Base-by-base conservation (phyloP, 2,329 filamentous ascomycete genomes). In the Fusarium poae region DNA sequence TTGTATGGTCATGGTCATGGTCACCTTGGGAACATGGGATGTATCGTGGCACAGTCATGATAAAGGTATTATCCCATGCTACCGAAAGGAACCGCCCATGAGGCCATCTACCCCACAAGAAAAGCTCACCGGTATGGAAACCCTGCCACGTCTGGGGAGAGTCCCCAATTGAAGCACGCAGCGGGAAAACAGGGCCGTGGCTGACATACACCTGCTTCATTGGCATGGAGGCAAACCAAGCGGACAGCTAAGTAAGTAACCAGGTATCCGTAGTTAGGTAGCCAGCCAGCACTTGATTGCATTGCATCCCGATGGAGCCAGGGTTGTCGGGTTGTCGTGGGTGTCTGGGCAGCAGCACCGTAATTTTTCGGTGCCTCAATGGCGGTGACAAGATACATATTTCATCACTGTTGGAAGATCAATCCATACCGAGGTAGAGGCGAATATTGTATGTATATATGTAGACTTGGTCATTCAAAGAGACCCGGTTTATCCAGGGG, bases 91-190 rank as follows among this genome's bases (percentile, higher is more conserved):
- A 55, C 37, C 50, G 20, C 42, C 48, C 13, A 44, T 66, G 66
- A 68, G 65, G 61, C 61, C 65, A 62, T 64, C 65, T 69, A 66
- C 65, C 66, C 66, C 66, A 68, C 66, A 68, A 34, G 48, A 54
- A 27, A 32, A 37, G 55, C 65, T 69, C 66, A 68, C 66, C 66
- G 66, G 66, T 68, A 69, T 68, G 66, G 66, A 54, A 63, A 58
- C 63, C 63, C 51, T 50, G 46, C 49, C 49, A 40, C 55, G 44
- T 42, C 39, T 70, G 66, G 66, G 35, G n/a, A 53, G 53, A 70
- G 66, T 49, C 65, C 66, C 65, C 66, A 68, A 68, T 70, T 62
- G 57, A 37, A 25, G 23, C 30, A 27, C 15, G 48, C 61, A 45
- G 50, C 50, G 58, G 42, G 52, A 58, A 55, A 46, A 46, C 48